A percentile compares a stretch with the other conserved stretches of the same genome.
These are phyloP conservation scores for Suillus placidus DNA, from an alignment of 768 basidiomycete species.

Conservation along the genomic window DNA sequence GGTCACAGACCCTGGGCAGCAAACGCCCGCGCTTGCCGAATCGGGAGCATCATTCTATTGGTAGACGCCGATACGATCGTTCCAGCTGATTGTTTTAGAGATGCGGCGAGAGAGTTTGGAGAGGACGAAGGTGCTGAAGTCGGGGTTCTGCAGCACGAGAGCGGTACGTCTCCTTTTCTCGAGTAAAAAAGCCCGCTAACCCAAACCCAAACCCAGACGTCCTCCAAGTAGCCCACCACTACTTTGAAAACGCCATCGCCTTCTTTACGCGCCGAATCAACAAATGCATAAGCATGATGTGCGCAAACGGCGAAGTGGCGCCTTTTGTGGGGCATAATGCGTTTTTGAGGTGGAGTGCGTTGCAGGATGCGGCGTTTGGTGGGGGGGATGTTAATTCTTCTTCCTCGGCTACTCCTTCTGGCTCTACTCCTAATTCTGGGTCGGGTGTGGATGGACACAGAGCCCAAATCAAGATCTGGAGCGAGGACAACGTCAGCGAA, in stretches of 20 bases:
- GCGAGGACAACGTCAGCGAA: conserved; percentile 66
- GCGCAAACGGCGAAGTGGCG: conserved; percentile 75
- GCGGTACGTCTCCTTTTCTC: conserved; percentile 47
- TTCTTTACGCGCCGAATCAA: conserved; percentile 90
- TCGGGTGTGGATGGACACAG: conserved; percentile 12
- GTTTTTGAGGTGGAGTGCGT: conserved; percentile 86
- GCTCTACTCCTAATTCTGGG: not conserved
- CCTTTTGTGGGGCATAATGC: conserved; percentile 90
- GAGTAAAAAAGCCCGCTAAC: not conserved
- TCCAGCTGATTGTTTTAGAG: conserved; percentile 88
- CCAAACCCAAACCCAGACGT: conserved; percentile 49
- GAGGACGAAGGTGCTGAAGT: conserved; percentile 66
- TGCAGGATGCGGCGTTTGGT: conserved; percentile 82
- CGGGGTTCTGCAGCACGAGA: conserved; percentile 90
- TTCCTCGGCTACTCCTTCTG: no score
- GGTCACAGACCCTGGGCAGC: conserved; percentile 74
- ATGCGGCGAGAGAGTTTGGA: conserved; percentile 83
- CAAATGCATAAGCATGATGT: conserved; percentile 76
- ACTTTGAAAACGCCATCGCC: conserved; percentile 89
- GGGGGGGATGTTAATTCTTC: conserved; percentile 39
- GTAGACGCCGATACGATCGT: conserved; percentile 90
- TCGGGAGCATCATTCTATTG: conserved; percentile 79
- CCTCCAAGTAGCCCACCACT: conserved; percentile 88
- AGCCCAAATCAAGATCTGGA: conserved; percentile 78
- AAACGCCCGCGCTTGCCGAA: conserved; percentile 72